phyloP scores from a whole-genome alignment of 108 stramenopile species.

The Schizochytrium sp. region DNA sequence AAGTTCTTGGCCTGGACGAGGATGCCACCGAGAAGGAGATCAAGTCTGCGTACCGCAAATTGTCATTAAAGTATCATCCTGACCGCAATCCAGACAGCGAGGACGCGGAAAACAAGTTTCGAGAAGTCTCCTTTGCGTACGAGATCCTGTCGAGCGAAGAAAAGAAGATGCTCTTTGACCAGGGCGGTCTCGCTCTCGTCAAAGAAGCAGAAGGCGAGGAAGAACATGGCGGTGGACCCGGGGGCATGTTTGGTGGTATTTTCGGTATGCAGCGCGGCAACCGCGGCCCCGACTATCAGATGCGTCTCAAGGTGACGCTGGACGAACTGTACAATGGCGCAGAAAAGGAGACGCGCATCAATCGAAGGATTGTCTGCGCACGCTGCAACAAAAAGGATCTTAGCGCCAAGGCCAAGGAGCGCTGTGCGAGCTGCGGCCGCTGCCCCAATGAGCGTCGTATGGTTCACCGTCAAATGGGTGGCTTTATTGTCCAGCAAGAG shows the following conservation, averaged over 20 bases:
- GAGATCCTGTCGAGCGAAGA: constrained; percentile 36
- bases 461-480: constrained; percentile 26
- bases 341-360: constrained; percentile 20
- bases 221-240: constrained; percentile 17
- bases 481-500: constrained; percentile 29
- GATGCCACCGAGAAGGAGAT: constrained; percentile 17
- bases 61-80: constrained; percentile 53
- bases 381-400: neutral
- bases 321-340: constrained; percentile 32
- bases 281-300: constrained; percentile 11
- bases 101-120: constrained; percentile 45
- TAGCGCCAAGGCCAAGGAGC: neutral
- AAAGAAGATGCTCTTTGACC: constrained; percentile 27
- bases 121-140: constrained; percentile 49
- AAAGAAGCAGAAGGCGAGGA: constrained; percentile 46
- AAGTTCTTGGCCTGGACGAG: constrained; percentile 17
- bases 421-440: constrained; percentile 18
- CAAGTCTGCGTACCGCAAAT: constrained; percentile 50
- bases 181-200: constrained; percentile 46
- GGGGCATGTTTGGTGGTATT: constrained; percentile 35
- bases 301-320: constrained; percentile 14
- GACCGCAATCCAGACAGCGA: constrained; percentile 20
- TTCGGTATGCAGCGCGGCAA: constrained; percentile 27
- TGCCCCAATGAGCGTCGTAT: constrained; percentile 26
- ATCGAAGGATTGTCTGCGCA: constrained; percentile 20